phyloP scores from a whole-genome alignment of 2,329 filamentous ascomycete species.

The Podosphaera fusca region DNA sequence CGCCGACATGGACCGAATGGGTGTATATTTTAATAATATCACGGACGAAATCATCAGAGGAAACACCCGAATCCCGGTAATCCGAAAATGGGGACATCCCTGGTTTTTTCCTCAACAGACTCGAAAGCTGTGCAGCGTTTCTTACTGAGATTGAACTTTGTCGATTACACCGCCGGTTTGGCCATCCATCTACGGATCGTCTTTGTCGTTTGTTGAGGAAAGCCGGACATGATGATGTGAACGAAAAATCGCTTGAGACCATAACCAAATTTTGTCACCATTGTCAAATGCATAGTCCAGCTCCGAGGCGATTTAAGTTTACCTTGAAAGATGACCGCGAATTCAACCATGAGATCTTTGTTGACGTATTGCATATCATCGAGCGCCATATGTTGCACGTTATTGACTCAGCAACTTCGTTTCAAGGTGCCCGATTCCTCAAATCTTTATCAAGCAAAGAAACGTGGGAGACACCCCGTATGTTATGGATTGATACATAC shows the following conservation, averaged over 20 bases:
- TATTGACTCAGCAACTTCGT: constrained; percentile 1
- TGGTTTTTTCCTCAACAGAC: neutral
- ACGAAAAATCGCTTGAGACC: neutral
- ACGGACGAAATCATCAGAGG: neutral
- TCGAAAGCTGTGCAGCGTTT: neutral
- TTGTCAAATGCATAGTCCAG: neutral
- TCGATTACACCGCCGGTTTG: neutral
- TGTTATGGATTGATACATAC: constrained; percentile 3
- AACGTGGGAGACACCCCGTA: constrained; percentile 1
- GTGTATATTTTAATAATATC: too few species aligned
- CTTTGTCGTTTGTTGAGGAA: neutral
- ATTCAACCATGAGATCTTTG: constrained; percentile 2
- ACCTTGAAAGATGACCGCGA: neutral
- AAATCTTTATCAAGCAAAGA: neutral
- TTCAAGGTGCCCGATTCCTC: constrained; percentile 2
- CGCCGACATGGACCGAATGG: too few species aligned
- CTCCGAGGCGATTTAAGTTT: constrained; percentile 1
- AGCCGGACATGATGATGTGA: neutral
- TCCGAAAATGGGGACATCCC: neutral
- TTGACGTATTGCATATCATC: constrained; percentile 3
- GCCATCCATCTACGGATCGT: neutral
- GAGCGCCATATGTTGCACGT: neutral
- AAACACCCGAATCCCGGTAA: neutral
- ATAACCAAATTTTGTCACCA: neutral
- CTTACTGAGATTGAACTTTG: neutral